Base-by-base conservation (phyloP, 805 yeast species). In the Candida xyloterini region DNA sequence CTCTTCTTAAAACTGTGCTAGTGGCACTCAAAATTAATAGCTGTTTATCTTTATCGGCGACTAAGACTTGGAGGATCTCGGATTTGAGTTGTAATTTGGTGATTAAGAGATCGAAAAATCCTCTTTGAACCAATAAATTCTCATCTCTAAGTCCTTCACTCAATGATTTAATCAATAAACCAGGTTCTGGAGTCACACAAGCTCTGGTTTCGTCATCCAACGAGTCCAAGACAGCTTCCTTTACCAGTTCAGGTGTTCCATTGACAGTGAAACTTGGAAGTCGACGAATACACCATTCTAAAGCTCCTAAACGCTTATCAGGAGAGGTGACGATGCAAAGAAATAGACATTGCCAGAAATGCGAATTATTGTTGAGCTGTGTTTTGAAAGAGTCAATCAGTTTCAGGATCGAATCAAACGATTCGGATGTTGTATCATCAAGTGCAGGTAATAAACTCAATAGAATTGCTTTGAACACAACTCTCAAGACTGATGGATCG, bases 351-450 rank as follows among this genome's bases (percentile, higher is more conserved):
- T 81, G 93, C 98, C 98, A 91, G 62, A 91, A 93, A 48, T 84
- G 79, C 1, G 79, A 59, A 55, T 86, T 86, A 52, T 87, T 80
- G 27, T 67, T 66, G 29, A 87, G 56, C 33, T 78, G 76, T 6
- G 42, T 52, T 48, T 79, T 77, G 50, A 90, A 69, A 1, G 65
- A 57, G 33, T 81, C 89, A 26, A 91, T 67, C 29, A 91, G 56
- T 0, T 65, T 65, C 38, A 88, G 47, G 1, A 81, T 73, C 2
- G 80, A 74, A 10, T 68, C 70, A 55, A 84, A 91, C 23, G 81
- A 81, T 53, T 93, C 99, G 15, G 90, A 79, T 28, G 90, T 78
- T 49, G 90, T 96, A 52, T 93, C 98, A 52, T 93, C 99, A 36
- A 93, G 74, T 0, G 96, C 96, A 0, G 96, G 89, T 3, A 91